Conservation (phyloP, 2,329 filamentous ascomycete species). For the Fusarium sp. region DNA sequence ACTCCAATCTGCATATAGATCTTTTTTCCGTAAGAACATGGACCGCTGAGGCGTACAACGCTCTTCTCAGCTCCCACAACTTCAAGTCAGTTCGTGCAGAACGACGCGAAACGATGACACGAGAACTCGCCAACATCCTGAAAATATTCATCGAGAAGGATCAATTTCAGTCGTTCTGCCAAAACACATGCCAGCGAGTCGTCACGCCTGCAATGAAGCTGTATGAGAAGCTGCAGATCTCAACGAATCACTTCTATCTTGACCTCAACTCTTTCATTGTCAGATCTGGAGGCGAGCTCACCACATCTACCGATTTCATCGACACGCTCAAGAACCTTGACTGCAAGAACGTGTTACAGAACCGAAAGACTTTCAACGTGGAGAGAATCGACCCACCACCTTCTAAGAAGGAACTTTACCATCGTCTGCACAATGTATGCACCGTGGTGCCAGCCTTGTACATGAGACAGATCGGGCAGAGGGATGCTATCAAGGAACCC, state of each 20-base stretch:
- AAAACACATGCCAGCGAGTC: constrained; percentile 45
- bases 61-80: constrained; percentile 49
- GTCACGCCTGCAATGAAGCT: constrained; percentile 53
- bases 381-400: constrained; percentile 50
- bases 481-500: constrained; percentile 50
- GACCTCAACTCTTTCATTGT: constrained; percentile 50
- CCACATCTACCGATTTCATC: constrained; percentile 48
- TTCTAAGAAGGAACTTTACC: constrained; percentile 48
- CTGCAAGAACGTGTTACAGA: constrained; percentile 53
- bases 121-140: constrained; percentile 47
- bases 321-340: constrained; percentile 49
- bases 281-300: constrained; percentile 41
- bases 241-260: constrained; percentile 54
- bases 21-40: constrained; percentile 53
- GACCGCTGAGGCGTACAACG: constrained; percentile 54
- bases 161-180: constrained; percentile 38
- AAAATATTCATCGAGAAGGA: constrained; percentile 47
- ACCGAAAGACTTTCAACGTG: constrained; percentile 52
- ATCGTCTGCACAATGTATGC: constrained; percentile 50
- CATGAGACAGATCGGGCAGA: constrained; percentile 52
- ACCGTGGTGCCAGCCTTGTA: constrained; percentile 53
- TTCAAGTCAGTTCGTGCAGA: constrained; percentile 45
- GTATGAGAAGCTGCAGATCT: constrained; percentile 55
- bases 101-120: constrained; percentile 45
- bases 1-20: constrained; percentile 40